phyloP scores from a whole-genome alignment of 495 filamentous ascomycete genomes.

The Hamigera avellanea region DNA sequence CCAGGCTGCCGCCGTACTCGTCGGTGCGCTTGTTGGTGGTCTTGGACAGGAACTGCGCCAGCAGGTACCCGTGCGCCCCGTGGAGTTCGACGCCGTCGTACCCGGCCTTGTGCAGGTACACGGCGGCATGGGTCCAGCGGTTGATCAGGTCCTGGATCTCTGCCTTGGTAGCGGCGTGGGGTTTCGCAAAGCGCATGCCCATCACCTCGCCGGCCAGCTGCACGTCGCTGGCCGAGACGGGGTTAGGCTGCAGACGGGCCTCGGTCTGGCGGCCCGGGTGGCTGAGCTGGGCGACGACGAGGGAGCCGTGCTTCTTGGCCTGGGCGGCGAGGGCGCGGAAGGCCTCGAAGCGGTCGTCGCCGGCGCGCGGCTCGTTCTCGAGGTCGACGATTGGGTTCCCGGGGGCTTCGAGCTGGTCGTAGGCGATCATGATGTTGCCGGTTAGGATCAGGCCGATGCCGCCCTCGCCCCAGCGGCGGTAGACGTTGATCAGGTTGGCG shows the following conservation, averaged over 20 bases:
- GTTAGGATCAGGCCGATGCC: slow-evolving; percentile 45
- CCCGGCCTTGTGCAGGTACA: slow-evolving; percentile 50
- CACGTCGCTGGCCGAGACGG: slow-evolving; percentile 49
- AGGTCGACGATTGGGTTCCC: slow-evolving; percentile 48
- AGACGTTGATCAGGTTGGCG: slow-evolving; percentile 43
- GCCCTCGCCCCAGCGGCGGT: slow-evolving; percentile 49
- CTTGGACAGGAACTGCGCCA: slow-evolving; percentile 52
- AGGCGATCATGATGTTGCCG: slow-evolving; percentile 52
- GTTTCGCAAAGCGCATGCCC: slow-evolving; percentile 38
- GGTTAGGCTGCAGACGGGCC: slow-evolving; percentile 36
- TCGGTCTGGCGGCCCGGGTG: slow-evolving; percentile 51
- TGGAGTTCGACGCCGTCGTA: slow-evolving; percentile 55
- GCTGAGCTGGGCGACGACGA: slow-evolving; percentile 48
- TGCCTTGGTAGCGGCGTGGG: slow-evolving; percentile 31
- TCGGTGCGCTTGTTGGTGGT: slow-evolving; percentile 51
- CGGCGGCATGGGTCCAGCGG: slow-evolving; percentile 43
- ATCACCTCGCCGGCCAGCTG: slow-evolving; percentile 34
- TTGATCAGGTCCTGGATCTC: slow-evolving; percentile 40
- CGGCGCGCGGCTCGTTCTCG: slow-evolving; percentile 26
- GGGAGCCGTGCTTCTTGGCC: slow-evolving; percentile 39
- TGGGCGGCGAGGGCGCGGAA: slow-evolving; percentile 40
- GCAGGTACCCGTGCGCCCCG: slow-evolving; percentile 56
- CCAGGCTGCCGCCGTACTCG: slow-evolving; percentile 48
- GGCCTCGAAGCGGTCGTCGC: slow-evolving; percentile 44
- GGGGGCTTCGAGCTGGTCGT: slow-evolving; percentile 43